Evolutionary conservation across 345 rosid species (phyloP), one percentile per base, ranked within the genome.

Genomic region (Gossypium longicalyx): DNA sequence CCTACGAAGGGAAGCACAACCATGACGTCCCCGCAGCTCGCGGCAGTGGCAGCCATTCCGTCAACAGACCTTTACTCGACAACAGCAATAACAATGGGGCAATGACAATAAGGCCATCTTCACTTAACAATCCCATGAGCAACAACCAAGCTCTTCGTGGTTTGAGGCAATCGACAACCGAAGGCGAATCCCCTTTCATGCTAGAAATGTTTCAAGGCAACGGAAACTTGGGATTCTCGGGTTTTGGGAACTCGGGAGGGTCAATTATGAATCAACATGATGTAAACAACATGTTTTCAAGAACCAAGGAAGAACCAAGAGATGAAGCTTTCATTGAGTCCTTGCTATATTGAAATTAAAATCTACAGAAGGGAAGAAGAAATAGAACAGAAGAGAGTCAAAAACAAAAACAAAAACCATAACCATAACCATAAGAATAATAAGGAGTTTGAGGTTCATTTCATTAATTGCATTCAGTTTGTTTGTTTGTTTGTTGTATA

Each of bases 1-100:
- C 97, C 77, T 94, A 94, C 10, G 97, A 94, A 56, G 98, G 97
- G n/a, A 94, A 94, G 77, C 98, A 94, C 78, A 89, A 88, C 84
- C 98, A 94, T 77, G 92, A 90, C 49, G 91, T 90, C 61, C 98
- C 97, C 0, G 93, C 92, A 0, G 89, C 91, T 78, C 97, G 94
- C 1, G 97, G 97, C 58, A 83, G 89, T 53, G 89, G 89, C 75
- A 71, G 77, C 80, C 83, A 81, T 72, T 77, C 79, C 10, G 68
- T 73, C 72, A 79, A 74, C 44, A 81, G 89, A 75, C 45, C 85
- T 57, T 23, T 79, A 77, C 81, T 73, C 0, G 83, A 74, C 62
- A 76, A 72, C 74, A 20, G 62, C 59, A 73, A 72, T 48, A 73
- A 45, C 61, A 73, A 66, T 56, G 72, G 72, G 38, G 27, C 79